Percentiles rank a stretch among this genome's conserved stretches.
These are phyloP conservation scores for Fusarium compactum DNA, from an alignment of 2,329 filamentous ascomycete species.

Conservation along the genomic window DNA sequence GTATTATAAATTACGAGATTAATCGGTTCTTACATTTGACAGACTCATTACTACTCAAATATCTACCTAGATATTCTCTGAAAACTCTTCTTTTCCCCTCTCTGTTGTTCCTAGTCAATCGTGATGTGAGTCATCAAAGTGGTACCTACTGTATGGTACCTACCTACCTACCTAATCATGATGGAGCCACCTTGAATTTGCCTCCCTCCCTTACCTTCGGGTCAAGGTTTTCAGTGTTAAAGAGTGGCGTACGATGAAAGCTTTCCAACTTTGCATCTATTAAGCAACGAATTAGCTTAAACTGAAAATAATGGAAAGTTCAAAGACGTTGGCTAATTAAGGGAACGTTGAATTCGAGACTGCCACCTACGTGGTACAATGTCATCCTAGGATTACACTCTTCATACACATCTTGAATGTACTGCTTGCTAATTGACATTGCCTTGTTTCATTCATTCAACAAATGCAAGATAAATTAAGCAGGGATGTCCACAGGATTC, in stretches of 20 bases:
- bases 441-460: background rate
- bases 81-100: background rate
- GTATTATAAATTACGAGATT: constrained; percentile 15
- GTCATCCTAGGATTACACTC: background rate
- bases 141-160: background rate
- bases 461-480: background rate
- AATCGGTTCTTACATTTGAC: background rate
- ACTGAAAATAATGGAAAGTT: background rate
- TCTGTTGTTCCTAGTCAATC: background rate
- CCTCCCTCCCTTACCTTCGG: background rate
- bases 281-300: background rate
- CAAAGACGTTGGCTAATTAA: background rate
- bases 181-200: constrained; percentile 15
- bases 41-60: background rate
- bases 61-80: background rate
- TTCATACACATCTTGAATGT: background rate
- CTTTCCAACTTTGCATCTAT: background rate
- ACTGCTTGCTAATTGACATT: background rate
- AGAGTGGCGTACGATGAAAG: background rate
- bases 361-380: background rate
- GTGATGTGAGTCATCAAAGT: constrained; percentile 27
- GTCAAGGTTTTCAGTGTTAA: background rate
- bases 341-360: background rate
- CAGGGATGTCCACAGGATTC: background rate
- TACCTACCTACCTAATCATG: background rate